These are phyloP conservation scores for Dalbergia oliveri DNA, from an alignment of 306 rosid genomes.

Conservation along the genomic window DNA sequence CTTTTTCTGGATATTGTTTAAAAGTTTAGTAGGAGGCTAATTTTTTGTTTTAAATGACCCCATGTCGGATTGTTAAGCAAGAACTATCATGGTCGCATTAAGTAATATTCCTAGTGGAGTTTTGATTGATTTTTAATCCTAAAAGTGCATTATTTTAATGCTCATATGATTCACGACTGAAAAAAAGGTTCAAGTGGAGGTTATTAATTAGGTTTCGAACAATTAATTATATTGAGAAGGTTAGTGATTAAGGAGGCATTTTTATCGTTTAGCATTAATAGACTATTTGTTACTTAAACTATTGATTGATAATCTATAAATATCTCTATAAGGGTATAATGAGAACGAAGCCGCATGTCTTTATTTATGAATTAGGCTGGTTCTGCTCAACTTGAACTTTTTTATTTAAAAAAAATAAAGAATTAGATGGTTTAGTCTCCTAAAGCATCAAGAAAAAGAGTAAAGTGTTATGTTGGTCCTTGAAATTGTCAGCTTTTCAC, in stretches of 20 bases:
- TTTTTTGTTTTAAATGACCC: background rate
- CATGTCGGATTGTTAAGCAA: background rate
- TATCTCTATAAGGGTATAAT: too few relatives aligned
- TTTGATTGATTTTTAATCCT: conserved; percentile 26
- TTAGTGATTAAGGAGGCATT: conserved; percentile 34
- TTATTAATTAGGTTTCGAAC: conserved; percentile 16
- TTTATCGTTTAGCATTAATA: background rate
- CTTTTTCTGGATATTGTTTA: background rate
- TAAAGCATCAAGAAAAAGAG: too few relatives aligned
- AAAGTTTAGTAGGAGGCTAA: background rate
- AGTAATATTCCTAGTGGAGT: conserved; percentile 14
- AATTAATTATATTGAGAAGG: conserved; percentile 14
- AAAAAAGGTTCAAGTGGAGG: conserved; percentile 37
- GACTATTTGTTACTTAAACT: too few relatives aligned
- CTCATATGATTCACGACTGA: conserved; percentile 41
- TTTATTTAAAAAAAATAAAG: too few relatives aligned
- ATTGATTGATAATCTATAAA: too few relatives aligned
- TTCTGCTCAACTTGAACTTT: too few relatives aligned
- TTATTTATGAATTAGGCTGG: too few relatives aligned
- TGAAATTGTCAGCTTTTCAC: too few relatives aligned
- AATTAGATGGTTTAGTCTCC: too few relatives aligned
- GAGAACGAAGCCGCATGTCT: too few relatives aligned
- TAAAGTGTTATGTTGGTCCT: too few relatives aligned
- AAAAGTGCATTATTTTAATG: conserved; percentile 42
- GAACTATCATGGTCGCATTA: conserved; percentile 28